phyloP scores from a whole-genome alignment of 2,329 filamentous ascomycete species.

The Aspergillus flavus region DNA sequence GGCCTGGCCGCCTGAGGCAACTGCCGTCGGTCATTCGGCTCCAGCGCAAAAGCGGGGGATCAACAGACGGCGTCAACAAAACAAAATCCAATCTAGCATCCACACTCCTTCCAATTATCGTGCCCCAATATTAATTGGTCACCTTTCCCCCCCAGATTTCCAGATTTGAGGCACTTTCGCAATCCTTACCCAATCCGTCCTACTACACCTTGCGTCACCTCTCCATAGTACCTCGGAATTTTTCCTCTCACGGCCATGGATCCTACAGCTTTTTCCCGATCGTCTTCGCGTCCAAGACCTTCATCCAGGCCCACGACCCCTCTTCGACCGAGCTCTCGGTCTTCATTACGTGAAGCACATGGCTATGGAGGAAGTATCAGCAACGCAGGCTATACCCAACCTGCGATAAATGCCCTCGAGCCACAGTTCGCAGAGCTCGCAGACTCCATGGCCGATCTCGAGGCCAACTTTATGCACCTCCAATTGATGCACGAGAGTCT shows the following conservation, averaged over 20 bases:
- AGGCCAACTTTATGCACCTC: constrained; percentile 96
- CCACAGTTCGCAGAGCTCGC: constrained; percentile 90
- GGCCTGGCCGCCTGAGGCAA: constrained; percentile 9
- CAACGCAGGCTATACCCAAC: constrained; percentile 51
- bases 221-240: constrained; percentile 4
- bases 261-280: constrained; percentile 40
- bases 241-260: constrained; percentile 30
- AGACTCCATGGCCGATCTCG: constrained; percentile 91
- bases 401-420: constrained; percentile 76
- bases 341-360: constrained; percentile 79
- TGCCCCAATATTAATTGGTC: constrained; percentile 4
- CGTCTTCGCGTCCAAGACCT: constrained; percentile 63
- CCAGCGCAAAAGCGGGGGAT: constrained; percentile 33
- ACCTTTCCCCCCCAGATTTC: not conserved
- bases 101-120: not conserved
- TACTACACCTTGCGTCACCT: constrained; percentile 5
- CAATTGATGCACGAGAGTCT: constrained; percentile 96
- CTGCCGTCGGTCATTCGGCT: constrained; percentile 18
- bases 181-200: not conserved
- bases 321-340: constrained; percentile 84
- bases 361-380: constrained; percentile 49
- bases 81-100: constrained; percentile 1
- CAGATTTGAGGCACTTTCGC: constrained; percentile 2
- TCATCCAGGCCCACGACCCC: constrained; percentile 85
- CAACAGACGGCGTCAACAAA: constrained; percentile 12